Conservation (phyloP, 768 basidiomycete species). For the Mycena crocata region DNA sequence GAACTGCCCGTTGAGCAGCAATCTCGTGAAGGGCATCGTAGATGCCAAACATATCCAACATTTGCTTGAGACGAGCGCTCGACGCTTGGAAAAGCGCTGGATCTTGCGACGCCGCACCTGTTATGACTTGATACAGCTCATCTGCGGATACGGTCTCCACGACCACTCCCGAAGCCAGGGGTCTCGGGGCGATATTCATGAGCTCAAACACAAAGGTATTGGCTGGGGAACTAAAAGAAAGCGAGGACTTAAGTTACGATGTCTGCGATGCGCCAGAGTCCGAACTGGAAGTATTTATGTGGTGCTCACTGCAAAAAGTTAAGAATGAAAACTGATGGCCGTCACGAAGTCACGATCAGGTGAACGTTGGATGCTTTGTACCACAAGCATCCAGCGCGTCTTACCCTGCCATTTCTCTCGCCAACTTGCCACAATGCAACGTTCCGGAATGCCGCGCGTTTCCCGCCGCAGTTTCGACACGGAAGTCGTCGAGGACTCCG, state of each 20-base stretch:
- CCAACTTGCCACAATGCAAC: slow-evolving; percentile 2
- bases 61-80: slow-evolving; percentile 71
- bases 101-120: slow-evolving; percentile 80
- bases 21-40: slow-evolving; percentile 81
- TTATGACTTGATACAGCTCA: slow-evolving; percentile 76
- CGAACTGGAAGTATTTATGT: neutral
- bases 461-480: slow-evolving; percentile 19
- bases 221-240: slow-evolving; percentile 10
- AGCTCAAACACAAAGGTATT: slow-evolving; percentile 10
- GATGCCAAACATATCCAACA: slow-evolving; percentile 77
- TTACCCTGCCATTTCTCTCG: slow-evolving; percentile 9
- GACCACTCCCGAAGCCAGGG: slow-evolving; percentile 45
- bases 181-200: slow-evolving; percentile 45
- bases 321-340: neutral
- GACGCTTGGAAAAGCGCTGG: slow-evolving; percentile 63
- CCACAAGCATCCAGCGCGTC: neutral
- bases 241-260: neutral
- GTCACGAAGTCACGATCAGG: slow-evolving; percentile 4
- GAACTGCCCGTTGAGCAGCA: slow-evolving; percentile 69
- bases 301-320: neutral
- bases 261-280: neutral
- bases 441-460: neutral
- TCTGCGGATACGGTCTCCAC: slow-evolving; percentile 63
- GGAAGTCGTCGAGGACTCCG: slow-evolving; percentile 75
- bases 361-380: slow-evolving; percentile 1